A percentile compares a stretch with the other conserved stretches of the same genome.
phyloP scores from a whole-genome alignment of 495 filamentous ascomycete genomes.

The Parmelia sp. region DNA sequence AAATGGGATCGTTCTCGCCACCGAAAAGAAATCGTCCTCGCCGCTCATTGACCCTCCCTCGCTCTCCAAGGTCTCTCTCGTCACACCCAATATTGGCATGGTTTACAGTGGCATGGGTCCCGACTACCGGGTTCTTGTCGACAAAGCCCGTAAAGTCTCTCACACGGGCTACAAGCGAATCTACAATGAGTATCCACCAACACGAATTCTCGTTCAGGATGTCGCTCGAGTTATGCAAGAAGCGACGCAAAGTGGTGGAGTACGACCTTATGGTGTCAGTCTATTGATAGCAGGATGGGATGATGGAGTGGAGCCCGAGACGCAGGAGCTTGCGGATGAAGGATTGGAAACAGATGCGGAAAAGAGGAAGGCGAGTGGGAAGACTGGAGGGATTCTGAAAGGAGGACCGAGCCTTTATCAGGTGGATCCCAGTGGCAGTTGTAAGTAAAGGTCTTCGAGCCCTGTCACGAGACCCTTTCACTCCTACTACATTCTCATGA shows the following conservation, averaged over 20 bases:
- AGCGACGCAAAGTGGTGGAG: conserved; percentile 94
- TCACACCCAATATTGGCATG: conserved; percentile 99
- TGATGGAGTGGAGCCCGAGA: conserved; percentile 83
- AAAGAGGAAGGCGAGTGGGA: conserved; percentile 60
- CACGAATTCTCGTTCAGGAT: conserved; percentile 96
- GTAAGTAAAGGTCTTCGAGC: not conserved
- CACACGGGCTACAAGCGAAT: conserved; percentile 99
- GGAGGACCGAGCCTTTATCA: conserved; percentile 97
- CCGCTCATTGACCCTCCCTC: conserved; percentile 90
- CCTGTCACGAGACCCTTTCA: not conserved
- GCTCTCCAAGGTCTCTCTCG: conserved; percentile 92
- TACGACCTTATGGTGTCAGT: conserved; percentile 95
- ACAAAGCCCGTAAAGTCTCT: conserved; percentile 96
- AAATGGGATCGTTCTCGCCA: conserved; percentile 97
- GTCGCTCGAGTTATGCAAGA: conserved; percentile 98
- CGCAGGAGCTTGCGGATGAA: conserved; percentile 42
- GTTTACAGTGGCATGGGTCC: conserved; percentile 99
- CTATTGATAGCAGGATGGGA: conserved; percentile 97
- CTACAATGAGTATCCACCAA: conserved; percentile 99
- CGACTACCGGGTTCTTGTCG: conserved; percentile 94
- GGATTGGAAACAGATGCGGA: conserved; percentile 50
- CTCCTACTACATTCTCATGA: not conserved
- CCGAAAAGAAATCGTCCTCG: conserved; percentile 98
- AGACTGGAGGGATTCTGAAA: conserved; percentile 92
- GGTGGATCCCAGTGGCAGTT: conserved; percentile 87